Evolutionary conservation across 2,329 filamentous ascomycete species (phyloP).

Genomic region (Phialocephala subalpina): DNA sequence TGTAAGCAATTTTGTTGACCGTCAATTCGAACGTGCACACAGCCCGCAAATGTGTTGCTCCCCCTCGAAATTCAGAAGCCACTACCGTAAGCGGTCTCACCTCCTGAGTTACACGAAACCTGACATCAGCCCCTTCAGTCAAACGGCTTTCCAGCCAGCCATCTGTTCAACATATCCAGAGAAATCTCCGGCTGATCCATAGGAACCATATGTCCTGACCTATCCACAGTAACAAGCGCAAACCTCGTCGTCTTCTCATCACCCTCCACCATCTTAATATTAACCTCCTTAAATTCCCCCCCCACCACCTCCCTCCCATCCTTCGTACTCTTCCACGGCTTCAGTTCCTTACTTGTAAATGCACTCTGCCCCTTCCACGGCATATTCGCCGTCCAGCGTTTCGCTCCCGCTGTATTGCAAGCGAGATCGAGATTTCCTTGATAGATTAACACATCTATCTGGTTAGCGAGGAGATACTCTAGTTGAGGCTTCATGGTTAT

Average conservation of each 20-base stretch:
- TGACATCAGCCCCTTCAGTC: slow-evolving; percentile 12
- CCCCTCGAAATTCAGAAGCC: no score
- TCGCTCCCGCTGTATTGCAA: slow-evolving; percentile 54
- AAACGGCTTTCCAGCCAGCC: slow-evolving; percentile 33
- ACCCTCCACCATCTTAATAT: slow-evolving; percentile 33
- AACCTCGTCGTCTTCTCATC: slow-evolving; percentile 35
- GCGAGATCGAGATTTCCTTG: slow-evolving; percentile 70
- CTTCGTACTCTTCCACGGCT: slow-evolving; percentile 32
- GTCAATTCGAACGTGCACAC: no score
- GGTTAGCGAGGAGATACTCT: slow-evolving; percentile 64
- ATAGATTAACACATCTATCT: slow-evolving; percentile 73
- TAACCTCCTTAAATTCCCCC: slow-evolving; percentile 33
- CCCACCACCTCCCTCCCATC: slow-evolving; percentile 25
- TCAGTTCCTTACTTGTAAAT: slow-evolving; percentile 46
- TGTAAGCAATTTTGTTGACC: no score
- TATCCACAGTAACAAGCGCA: slow-evolving; percentile 45
- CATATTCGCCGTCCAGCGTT: slow-evolving; percentile 50
- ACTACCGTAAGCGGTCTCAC: no score
- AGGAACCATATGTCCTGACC: slow-evolving; percentile 50
- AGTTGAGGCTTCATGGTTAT: slow-evolving; percentile 66
- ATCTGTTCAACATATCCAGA: slow-evolving; percentile 35
- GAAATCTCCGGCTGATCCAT: slow-evolving; percentile 37
- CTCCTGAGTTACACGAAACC: no score
- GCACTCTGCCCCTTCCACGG: slow-evolving; percentile 53
- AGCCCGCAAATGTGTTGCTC: no score